Evolutionary conservation across 2,329 filamentous ascomycete genomes (phyloP), one percentile per base, ranked within the genome.

Genomic region (Cercospora sp.): DNA sequence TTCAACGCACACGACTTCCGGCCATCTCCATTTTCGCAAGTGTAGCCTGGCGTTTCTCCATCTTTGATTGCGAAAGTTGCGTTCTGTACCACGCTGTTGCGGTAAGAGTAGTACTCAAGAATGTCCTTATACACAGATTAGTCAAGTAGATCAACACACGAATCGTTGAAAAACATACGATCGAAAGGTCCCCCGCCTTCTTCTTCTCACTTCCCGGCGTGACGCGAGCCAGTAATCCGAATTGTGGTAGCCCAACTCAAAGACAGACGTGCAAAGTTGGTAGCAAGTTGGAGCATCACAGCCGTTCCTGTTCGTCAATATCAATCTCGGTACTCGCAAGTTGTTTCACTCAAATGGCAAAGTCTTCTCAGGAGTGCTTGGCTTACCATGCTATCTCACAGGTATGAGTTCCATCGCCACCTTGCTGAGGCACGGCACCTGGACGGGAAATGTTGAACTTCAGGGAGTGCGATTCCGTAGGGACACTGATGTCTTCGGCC

Each of bases 51-150:
- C 12, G 60, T 62, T 7, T 62, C 60, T 3, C 49, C 40, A 30
- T 62, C 24, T 26, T 34, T 28, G 40, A 51, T 10, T 8, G 49
- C 24, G 28, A 51, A 62, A 4, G 60, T 62, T 9, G 37, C 60
- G 8, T 62, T 62, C 26, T 62, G 60, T 9, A 62, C 60, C 26
- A 62, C 60, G 6, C 60, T 62, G 13, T 62, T 49, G 60, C 60
- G 60, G 26, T 62, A 62, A n/a, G 60, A 62, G 40, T 62, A 62
- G 40, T 62, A 62, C n/a, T 62, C 21, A 3, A 62, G 60, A 43
- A 62, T 18, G 40, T 62, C 60, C 60, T 61, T 24, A 12, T 21
- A 18, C 24, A 61, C n/a, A 16, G 12, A 6, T 21, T 16, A 30
- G 26, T 43, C 40, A 21, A 32, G 18, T 26, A 49, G 32, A 6